phyloP scores from a whole-genome alignment of 2,329 filamentous ascomycete species.

The Davidsoniella eucalypti region DNA sequence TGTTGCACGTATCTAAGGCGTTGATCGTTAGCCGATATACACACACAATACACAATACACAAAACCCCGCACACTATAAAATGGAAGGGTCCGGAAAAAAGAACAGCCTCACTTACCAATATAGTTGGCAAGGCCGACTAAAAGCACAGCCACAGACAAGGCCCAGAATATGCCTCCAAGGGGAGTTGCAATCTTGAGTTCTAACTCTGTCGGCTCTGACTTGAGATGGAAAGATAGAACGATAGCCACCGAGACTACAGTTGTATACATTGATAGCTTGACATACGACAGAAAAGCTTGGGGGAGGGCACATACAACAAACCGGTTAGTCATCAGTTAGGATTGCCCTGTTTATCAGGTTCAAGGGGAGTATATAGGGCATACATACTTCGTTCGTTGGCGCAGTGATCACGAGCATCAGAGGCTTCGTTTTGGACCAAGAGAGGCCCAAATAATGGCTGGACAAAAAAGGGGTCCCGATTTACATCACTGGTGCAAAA shows the following conservation, averaged over 20 bases:
- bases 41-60: not conserved
- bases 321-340: not conserved
- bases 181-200: constrained; percentile 63
- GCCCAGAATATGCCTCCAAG: constrained; percentile 81
- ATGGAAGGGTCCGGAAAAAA: not conserved
- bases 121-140: constrained; percentile 71
- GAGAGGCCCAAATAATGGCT: constrained; percentile 49
- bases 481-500: no score
- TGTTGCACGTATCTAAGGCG: constrained; percentile 46
- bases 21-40: no score
- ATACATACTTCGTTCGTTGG: constrained; percentile 52
- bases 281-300: constrained; percentile 76
- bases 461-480: constrained; percentile 31
- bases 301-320: not conserved
- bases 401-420: constrained; percentile 63
- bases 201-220: constrained; percentile 47
- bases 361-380: no score
- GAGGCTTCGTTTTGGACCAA: constrained; percentile 60
- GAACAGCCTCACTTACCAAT: constrained; percentile 37
- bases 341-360: no score
- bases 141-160: constrained; percentile 59
- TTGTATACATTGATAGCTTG: constrained; percentile 76
- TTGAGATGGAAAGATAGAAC: constrained; percentile 87
- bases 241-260: constrained; percentile 77
- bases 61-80: not conserved